phyloP scores from a whole-genome alignment of 2,329 filamentous ascomycete genomes.

The Ceratocystis alfenasii region DNA sequence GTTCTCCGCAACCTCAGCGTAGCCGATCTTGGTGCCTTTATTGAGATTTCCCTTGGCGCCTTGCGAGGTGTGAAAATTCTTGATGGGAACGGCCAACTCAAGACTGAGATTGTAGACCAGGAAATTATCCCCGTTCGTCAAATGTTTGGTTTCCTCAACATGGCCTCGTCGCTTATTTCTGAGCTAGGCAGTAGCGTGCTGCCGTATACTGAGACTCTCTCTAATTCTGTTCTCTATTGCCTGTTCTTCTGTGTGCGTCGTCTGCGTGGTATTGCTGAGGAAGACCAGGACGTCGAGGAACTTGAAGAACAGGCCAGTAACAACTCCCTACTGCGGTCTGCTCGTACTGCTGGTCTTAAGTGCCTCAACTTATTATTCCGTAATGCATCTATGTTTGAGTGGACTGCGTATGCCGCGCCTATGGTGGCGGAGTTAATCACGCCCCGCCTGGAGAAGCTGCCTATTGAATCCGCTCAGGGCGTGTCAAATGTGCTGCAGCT shows the following conservation, averaged over 20 bases:
- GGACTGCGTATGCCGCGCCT: conserved; percentile 55
- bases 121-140: conserved; percentile 58
- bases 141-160: conserved; percentile 82
- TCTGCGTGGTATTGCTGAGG: conserved; percentile 32
- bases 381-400: conserved; percentile 57
- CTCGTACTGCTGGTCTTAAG: conserved; percentile 65
- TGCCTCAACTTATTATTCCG: conserved; percentile 70
- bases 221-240: conserved; percentile 73
- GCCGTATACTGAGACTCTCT: conserved; percentile 54
- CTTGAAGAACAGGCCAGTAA: conserved; percentile 33
- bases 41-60: conserved; percentile 67
- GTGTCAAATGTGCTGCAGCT: conserved; percentile 73
- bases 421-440: conserved; percentile 66
- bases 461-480: conserved; percentile 77
- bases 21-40: conserved; percentile 64
- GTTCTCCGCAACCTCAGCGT: conserved; percentile 66
- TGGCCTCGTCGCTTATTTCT: conserved; percentile 76
- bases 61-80: conserved; percentile 51
- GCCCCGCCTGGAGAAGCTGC: conserved; percentile 65
- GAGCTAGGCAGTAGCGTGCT: conserved; percentile 65
- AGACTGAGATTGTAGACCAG: conserved; percentile 42
- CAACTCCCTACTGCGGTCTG: conserved; percentile 50
- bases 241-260: conserved; percentile 56
- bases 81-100: conserved; percentile 32
- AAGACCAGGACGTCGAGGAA: conserved; percentile 30